phyloP scores from a whole-genome alignment of 2,329 filamentous ascomycete species.

The Arthrobotrys megalospora region DNA sequence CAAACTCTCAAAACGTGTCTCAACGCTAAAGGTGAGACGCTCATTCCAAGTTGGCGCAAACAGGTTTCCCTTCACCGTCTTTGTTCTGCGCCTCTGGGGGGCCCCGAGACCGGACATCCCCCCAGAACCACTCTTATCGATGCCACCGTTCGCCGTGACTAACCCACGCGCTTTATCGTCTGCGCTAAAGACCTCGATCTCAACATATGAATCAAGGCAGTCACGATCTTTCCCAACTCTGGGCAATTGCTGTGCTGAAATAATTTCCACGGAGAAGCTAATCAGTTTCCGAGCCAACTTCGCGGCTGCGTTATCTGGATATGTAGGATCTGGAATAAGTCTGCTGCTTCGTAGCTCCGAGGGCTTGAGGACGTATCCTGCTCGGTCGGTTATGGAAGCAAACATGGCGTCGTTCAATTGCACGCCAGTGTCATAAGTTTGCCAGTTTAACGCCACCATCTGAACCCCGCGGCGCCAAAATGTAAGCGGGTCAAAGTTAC shows the following conservation, averaged over 20 bases:
- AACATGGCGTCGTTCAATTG: constrained; percentile 99
- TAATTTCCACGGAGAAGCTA: constrained; percentile 86
- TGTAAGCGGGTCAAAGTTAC: constrained; percentile 92
- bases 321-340: constrained; percentile 71
- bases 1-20: constrained; percentile 93
- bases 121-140: constrained; percentile 75
- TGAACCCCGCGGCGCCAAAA: constrained; percentile 97
- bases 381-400: constrained; percentile 85
- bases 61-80: constrained; percentile 86
- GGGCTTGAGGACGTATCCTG: constrained; percentile 95
- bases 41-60: constrained; percentile 93
- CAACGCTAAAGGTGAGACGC: constrained; percentile 82
- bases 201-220: constrained; percentile 92
- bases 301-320: constrained; percentile 71
- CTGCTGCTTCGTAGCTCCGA: constrained; percentile 83
- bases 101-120: constrained; percentile 75
- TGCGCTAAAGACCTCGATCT: constrained; percentile 93
- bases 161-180: constrained; percentile 88
- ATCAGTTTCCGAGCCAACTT: constrained; percentile 83
- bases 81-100: constrained; percentile 83
- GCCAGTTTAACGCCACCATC: constrained; percentile 98
- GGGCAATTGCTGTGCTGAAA: constrained; percentile 95
- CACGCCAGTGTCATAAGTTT: constrained; percentile 95
- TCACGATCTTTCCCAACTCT: constrained; percentile 70
- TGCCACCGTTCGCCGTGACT: constrained; percentile 77